phyloP scores from a whole-genome alignment of 2,329 filamentous ascomycete species.

The Exophiala oligosperma region DNA sequence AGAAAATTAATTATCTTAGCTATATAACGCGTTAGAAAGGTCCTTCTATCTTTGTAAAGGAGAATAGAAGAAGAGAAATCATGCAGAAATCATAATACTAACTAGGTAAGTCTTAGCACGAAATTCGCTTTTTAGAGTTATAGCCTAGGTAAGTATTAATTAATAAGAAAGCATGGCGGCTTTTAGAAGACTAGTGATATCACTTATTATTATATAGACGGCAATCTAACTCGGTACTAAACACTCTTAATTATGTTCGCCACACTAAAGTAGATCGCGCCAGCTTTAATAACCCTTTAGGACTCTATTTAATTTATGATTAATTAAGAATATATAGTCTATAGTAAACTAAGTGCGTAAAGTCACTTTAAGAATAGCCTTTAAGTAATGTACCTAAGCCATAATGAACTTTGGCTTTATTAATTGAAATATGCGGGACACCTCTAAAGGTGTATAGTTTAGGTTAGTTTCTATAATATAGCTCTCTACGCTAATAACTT shows the following conservation, averaged over 20 bases:
- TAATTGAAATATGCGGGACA: slow-evolving; percentile 47
- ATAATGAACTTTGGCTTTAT: slow-evolving; percentile 50
- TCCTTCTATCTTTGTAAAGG: neutral
- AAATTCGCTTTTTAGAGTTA: slow-evolving; percentile 19
- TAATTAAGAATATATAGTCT: slow-evolving; percentile 38
- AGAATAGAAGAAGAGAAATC: neutral
- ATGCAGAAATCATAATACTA: neutral
- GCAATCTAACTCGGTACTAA: slow-evolving; percentile 49
- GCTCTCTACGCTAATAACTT: slow-evolving; percentile 48
- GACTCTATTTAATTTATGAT: slow-evolving; percentile 18
- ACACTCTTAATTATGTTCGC: slow-evolving; percentile 46
- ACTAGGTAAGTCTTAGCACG: slow-evolving; percentile 15
- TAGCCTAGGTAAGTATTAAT: slow-evolving; percentile 24
- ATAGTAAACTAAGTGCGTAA: slow-evolving; percentile 28
- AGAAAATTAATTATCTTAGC: slow-evolving; percentile 47
- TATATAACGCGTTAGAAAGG: slow-evolving; percentile 25
- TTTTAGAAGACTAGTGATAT: slow-evolving; percentile 63
- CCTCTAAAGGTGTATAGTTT: slow-evolving; percentile 47
- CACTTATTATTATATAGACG: slow-evolving; percentile 50
- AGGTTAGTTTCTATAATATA: slow-evolving; percentile 54
- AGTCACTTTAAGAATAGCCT: slow-evolving; percentile 39
- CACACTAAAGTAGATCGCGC: slow-evolving; percentile 40
- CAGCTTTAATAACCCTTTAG: slow-evolving; percentile 9
- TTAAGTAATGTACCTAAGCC: slow-evolving; percentile 41
- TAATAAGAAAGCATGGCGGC: slow-evolving; percentile 59